These are phyloP conservation scores for Trypanosoma vivax DNA, from an alignment of 208 protist genomes.

Conservation along the genomic window DNA sequence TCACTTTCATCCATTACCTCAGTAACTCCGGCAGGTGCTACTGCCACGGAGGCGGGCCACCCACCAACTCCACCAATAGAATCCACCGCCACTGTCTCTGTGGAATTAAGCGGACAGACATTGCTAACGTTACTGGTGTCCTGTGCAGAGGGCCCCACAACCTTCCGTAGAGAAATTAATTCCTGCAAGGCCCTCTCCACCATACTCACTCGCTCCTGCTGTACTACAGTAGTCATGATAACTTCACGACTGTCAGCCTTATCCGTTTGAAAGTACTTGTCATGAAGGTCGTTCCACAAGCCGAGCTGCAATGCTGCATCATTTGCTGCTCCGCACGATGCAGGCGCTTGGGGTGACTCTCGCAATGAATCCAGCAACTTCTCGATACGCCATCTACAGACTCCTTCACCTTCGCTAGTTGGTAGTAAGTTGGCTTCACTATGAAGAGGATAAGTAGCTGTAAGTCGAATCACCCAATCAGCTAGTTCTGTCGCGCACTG, in stretches of 20 bases:
- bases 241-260: background rate
- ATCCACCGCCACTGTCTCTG: too few relatives aligned
- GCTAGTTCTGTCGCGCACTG: conserved; percentile 39
- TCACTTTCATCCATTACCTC: background rate
- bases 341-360: background rate
- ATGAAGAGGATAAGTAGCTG: background rate
- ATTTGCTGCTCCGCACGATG: background rate
- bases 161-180: too few relatives aligned
- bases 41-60: too few relatives aligned
- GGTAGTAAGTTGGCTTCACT: background rate
- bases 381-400: conserved; percentile 5
- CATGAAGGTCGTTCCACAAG: conserved; percentile 16
- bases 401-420: background rate
- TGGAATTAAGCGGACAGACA: too few relatives aligned
- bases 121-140: too few relatives aligned
- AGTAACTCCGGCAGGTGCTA: too few relatives aligned
- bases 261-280: conserved; percentile 8
- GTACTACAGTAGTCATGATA: background rate
- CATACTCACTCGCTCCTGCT: conserved; percentile 5
- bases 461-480: conserved; percentile 20
- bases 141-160: too few relatives aligned
- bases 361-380: conserved; percentile 9
- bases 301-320: background rate
- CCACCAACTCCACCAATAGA: too few relatives aligned
- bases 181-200: too few relatives aligned